Percentiles rank a stretch among this genome's conserved stretches.
Evolutionary conservation across 768 basidiomycete species (phyloP).

Genomic region (Collybiopsis confluens): DNA sequence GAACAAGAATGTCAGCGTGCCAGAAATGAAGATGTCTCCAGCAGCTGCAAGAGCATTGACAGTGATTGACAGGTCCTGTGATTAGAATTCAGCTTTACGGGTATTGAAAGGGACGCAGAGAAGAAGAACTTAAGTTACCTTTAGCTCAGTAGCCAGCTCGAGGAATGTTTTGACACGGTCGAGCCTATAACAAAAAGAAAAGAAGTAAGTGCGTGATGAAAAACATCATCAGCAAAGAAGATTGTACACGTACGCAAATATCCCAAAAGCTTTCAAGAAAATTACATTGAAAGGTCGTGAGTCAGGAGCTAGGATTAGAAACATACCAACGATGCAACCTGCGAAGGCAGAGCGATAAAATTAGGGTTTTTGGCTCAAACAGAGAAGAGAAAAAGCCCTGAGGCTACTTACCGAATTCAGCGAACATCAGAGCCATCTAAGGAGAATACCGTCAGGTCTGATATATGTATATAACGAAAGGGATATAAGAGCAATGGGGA

Average conservation of each 20-base stretch:
- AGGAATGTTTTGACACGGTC: neutral
- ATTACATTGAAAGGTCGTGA: too few relatives aligned
- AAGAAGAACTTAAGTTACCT: too few relatives aligned
- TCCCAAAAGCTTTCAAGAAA: conserved; percentile 4
- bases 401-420: conserved; percentile 24
- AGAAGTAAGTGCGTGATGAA: neutral
- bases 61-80: conserved; percentile 41
- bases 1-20: conserved; percentile 40
- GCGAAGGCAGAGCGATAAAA: too few relatives aligned
- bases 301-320: too few relatives aligned
- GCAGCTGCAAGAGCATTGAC: conserved; percentile 47
- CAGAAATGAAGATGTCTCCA: conserved; percentile 47
- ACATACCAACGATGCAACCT: conserved; percentile 33
- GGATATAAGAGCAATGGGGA: too few relatives aligned
- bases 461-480: conserved; percentile 21
- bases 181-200: neutral
- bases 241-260: conserved; percentile 2
- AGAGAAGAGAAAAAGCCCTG: too few relatives aligned
- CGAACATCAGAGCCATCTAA: conserved; percentile 17
- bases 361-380: too few relatives aligned
- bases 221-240: neutral
- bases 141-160: conserved; percentile 7
- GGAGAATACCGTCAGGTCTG: too few relatives aligned
- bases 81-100: neutral
- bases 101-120: too few relatives aligned